phyloP scores from a whole-genome alignment of 495 filamentous ascomycete species.

The Jackrogersella minutella region DNA sequence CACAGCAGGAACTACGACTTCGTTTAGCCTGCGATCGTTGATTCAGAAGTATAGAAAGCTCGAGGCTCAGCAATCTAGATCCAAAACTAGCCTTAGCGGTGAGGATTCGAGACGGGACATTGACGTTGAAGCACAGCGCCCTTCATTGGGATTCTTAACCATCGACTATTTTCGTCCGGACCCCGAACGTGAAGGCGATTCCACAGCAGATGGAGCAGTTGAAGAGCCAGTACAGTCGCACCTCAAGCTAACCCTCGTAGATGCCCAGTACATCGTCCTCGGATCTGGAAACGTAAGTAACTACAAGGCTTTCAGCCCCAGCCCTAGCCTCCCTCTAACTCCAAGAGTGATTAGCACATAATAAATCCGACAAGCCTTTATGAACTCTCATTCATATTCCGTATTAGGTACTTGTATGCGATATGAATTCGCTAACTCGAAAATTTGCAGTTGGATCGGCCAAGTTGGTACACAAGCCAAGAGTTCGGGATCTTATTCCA shows the following conservation, averaged over 20 bases:
- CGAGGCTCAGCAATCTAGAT: not conserved
- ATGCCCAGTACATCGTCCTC: conserved; percentile 65
- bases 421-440: conserved; percentile 2
- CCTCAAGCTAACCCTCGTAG: conserved; percentile 72
- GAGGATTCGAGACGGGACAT: conserved; percentile 13
- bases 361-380: no score
- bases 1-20: conserved; percentile 72
- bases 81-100: no score
- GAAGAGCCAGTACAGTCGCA: conserved; percentile 72
- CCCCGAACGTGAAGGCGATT: conserved; percentile 1
- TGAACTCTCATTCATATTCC: no score
- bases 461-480: conserved; percentile 80
- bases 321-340: no score
- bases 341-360: no score
- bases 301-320: not conserved
- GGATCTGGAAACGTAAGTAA: conserved; percentile 69
- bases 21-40: conserved; percentile 63
- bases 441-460: conserved; percentile 63
- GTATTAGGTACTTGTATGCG: not conserved
- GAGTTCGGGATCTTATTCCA: conserved; percentile 76
- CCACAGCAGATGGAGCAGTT: not conserved
- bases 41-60: conserved; percentile 54
- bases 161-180: conserved; percentile 59
- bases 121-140: conserved; percentile 45
- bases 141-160: conserved; percentile 49